Conservation (phyloP, 2,329 filamentous ascomycete species). For the Hawksworthiomyces lignivorus region DNA sequence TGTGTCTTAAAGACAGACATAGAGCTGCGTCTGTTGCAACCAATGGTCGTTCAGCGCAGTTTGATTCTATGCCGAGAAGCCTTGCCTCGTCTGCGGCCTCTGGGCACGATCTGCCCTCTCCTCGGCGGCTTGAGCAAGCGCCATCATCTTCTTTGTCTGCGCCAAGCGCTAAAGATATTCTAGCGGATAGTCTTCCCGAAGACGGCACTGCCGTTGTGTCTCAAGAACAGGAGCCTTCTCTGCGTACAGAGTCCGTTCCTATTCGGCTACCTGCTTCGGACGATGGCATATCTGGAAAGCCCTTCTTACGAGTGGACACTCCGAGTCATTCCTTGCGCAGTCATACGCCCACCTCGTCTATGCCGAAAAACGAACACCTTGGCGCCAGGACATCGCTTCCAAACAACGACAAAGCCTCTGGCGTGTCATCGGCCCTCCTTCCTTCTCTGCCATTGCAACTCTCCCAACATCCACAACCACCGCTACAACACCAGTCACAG, state of each 20-base stretch:
- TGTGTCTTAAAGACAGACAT: conserved; percentile 14
- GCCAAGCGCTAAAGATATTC: neutral
- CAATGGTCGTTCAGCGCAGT: neutral
- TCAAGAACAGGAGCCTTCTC: too few species aligned
- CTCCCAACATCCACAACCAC: neutral
- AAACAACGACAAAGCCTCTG: neutral
- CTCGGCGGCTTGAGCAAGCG: conserved; percentile 1
- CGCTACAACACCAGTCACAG: too few species aligned
- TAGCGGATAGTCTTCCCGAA: neutral
- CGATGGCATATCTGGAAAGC: conserved; percentile 48
- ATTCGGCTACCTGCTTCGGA: conserved; percentile 25
- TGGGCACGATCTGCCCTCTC: neutral
- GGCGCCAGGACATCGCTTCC: neutral
- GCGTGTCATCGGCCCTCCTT: too few species aligned
- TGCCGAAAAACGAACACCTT: conserved; percentile 14
- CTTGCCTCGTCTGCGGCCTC: neutral
- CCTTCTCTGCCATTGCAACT: neutral
- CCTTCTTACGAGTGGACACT: conserved; percentile 41
- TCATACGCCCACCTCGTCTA: conserved; percentile 19
- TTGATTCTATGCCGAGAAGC: neutral
- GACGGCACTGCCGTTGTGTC: neutral
- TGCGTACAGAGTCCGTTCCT: neutral
- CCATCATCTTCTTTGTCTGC: neutral
- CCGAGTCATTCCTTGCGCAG: conserved; percentile 21
- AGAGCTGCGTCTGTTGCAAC: neutral